phyloP scores from a whole-genome alignment of 2,329 filamentous ascomycete genomes.

The Scedosporium boydii region DNA sequence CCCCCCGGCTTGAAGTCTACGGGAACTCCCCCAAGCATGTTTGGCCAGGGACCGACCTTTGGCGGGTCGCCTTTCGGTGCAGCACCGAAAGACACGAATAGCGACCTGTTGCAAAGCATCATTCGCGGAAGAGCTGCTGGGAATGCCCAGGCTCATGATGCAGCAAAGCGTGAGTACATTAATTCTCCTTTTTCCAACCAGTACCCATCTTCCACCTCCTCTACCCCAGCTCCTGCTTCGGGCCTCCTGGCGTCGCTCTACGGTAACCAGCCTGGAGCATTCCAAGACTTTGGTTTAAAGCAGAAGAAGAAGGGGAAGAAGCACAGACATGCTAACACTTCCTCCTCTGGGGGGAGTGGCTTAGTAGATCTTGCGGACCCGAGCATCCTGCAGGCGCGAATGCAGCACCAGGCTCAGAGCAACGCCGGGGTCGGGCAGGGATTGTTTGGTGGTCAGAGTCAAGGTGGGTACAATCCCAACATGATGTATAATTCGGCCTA shows the following conservation, averaged over 20 bases:
- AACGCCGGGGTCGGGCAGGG: constrained; percentile 80
- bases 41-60: constrained; percentile 80
- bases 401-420: constrained; percentile 79
- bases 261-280: constrained; percentile 73
- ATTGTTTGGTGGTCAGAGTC: constrained; percentile 75
- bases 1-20: constrained; percentile 93
- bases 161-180: constrained; percentile 97
- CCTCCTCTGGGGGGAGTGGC: constrained; percentile 97
- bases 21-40: constrained; percentile 89
- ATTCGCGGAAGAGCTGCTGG: constrained; percentile 61
- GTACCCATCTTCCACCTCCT: constrained; percentile 72
- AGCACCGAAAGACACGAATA: constrained; percentile 59
- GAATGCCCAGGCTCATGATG: constrained; percentile 67
- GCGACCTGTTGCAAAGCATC: constrained; percentile 65
- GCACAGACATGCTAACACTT: constrained; percentile 99
- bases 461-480: constrained; percentile 90
- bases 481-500: constrained; percentile 74
- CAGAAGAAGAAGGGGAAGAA: constrained; percentile 99
- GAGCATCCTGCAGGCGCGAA: constrained; percentile 96
- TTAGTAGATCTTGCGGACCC: constrained; percentile 99
- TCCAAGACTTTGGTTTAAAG: constrained; percentile 89
- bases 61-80: constrained; percentile 61
- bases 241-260: constrained; percentile 88
- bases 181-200: constrained; percentile 87
- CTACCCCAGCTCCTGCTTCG: constrained; percentile 80